These are phyloP conservation scores for Baorangia bicolor DNA, from an alignment of 768 basidiomycete species.

Conservation along the genomic window DNA sequence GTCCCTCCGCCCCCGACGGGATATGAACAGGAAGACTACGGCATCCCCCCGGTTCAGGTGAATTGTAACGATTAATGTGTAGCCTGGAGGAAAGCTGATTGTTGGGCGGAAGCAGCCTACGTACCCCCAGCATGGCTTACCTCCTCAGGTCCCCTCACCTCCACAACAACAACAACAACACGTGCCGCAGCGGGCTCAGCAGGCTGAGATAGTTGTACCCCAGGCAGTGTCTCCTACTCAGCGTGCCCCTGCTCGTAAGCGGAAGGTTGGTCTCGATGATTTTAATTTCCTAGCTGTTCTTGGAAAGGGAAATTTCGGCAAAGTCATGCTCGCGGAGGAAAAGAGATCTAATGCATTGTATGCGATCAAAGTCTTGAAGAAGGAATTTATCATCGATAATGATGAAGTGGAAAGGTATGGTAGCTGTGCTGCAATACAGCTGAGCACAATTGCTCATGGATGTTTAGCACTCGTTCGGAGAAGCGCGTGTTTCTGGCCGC, in stretches of 20 bases:
- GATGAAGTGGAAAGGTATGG: constrained; percentile 97
- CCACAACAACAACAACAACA: constrained; percentile 29
- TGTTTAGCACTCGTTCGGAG: constrained; percentile 88
- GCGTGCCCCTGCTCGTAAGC: constrained; percentile 52
- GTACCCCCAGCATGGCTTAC: constrained; percentile 26
- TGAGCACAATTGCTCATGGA: constrained; percentile 3
- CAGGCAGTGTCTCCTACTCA: constrained; percentile 39
- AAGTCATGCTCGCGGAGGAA: constrained; percentile 99
- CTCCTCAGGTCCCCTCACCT: constrained; percentile 17
- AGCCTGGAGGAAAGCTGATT: constrained; percentile 1
- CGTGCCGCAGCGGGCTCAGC: constrained; percentile 30
- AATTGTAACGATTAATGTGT: not conserved
- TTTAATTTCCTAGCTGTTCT: constrained; percentile 99
- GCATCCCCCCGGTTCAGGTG: constrained; percentile 24
- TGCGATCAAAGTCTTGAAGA: constrained; percentile 99
- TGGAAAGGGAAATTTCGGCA: constrained; percentile 99
- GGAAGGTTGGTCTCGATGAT: constrained; percentile 95
- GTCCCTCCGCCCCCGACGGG: constrained; percentile 13
- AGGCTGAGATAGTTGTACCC: constrained; percentile 21
- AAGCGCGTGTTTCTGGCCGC: constrained; percentile 98
- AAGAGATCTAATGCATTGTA: constrained; percentile 86
- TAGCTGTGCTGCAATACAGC: not conserved
- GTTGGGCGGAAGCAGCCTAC: constrained; percentile 10
- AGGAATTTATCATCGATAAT: constrained; percentile 99
- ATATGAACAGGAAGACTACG: constrained; percentile 34